These are phyloP conservation scores for Candida ovalis DNA, from an alignment of 805 yeast genomes.

Conservation along the genomic window DNA sequence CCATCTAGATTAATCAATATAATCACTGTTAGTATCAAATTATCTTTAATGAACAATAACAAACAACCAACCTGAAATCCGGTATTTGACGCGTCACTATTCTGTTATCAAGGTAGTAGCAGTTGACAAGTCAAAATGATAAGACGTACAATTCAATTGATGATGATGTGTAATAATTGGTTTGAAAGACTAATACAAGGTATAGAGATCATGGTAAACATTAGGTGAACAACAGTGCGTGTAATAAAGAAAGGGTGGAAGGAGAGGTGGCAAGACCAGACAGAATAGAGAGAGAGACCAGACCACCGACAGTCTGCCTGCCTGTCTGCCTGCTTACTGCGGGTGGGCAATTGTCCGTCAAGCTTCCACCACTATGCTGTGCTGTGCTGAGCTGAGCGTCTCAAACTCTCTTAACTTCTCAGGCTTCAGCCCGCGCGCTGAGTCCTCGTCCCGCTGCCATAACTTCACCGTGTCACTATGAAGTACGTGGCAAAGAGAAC, in stretches of 20 bases:
- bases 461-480: background rate
- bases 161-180: background rate
- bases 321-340: background rate
- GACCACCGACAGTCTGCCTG: background rate
- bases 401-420: too few species aligned
- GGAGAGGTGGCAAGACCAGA: background rate
- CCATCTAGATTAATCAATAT: conserved; percentile 58
- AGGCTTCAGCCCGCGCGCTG: background rate
- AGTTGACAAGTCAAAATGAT: background rate
- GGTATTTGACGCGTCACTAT: conserved; percentile 1
- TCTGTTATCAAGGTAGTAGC: background rate
- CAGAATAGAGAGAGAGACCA: background rate
- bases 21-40: conserved; percentile 2
- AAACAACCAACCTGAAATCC: background rate
- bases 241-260: background rate
- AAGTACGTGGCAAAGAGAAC: background rate
- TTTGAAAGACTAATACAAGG: background rate
- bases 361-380: too few species aligned
- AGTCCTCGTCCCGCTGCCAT: background rate
- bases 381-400: too few species aligned
- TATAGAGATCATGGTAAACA: background rate
- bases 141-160: background rate
- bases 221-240: background rate
- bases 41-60: background rate
- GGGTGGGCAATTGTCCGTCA: too few species aligned